These are phyloP conservation scores for Penicillium silybi DNA, from an alignment of 495 filamentous ascomycete species.

Conservation along the genomic window DNA sequence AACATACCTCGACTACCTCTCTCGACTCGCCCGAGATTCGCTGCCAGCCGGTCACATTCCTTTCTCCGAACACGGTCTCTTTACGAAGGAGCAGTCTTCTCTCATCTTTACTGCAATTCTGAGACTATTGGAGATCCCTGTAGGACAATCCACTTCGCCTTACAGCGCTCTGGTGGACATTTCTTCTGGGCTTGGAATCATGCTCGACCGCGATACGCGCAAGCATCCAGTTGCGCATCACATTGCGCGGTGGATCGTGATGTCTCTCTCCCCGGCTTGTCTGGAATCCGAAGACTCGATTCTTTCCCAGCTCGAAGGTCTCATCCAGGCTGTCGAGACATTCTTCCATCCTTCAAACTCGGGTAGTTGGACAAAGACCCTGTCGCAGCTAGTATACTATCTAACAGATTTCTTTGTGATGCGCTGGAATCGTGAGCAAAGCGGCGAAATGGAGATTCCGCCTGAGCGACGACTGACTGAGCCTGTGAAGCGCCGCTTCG, in stretches of 20 bases:
- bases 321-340: slow-evolving; percentile 94
- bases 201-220: slow-evolving; percentile 84
- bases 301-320: slow-evolving; percentile 79
- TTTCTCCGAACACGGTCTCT: slow-evolving; percentile 86
- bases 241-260: slow-evolving; percentile 92
- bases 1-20: slow-evolving; percentile 84
- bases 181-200: slow-evolving; percentile 72
- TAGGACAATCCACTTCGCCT: slow-evolving; percentile 90
- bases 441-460: slow-evolving; percentile 83
- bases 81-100: slow-evolving; percentile 85
- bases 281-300: slow-evolving; percentile 75
- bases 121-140: slow-evolving; percentile 88
- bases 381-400: slow-evolving; percentile 89
- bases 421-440: slow-evolving; percentile 93
- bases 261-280: slow-evolving; percentile 85
- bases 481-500: slow-evolving; percentile 81
- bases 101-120: slow-evolving; percentile 91
- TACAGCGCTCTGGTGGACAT: slow-evolving; percentile 81
- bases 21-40: slow-evolving; percentile 79
- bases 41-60: slow-evolving; percentile 68
- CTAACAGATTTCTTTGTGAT: slow-evolving; percentile 96
- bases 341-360: slow-evolving; percentile 99
- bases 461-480: slow-evolving; percentile 72
- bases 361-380: slow-evolving; percentile 82
- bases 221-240: slow-evolving; percentile 90